These are phyloP conservation scores for Aspergillus brunneoviolaceus DNA, from an alignment of 2,329 filamentous ascomycete genomes.

Conservation along the genomic window DNA sequence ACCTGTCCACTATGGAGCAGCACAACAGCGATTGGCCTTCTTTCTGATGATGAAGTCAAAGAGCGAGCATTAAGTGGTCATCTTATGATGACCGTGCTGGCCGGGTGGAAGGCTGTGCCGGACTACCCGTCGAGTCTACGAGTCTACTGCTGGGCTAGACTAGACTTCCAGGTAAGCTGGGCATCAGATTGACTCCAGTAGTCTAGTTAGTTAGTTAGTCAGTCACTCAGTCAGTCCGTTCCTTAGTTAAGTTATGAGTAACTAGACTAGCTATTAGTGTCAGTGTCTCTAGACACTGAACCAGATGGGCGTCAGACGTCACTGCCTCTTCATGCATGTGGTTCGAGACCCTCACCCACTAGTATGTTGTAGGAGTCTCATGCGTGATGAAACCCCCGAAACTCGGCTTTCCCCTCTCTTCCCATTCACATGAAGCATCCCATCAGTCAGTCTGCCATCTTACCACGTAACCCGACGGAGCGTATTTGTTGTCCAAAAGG, in stretches of 20 bases:
- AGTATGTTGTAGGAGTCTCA: not conserved
- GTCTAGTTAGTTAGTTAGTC: too few species aligned
- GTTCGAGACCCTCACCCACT: not conserved
- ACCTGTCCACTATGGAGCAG: too few species aligned
- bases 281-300: not conserved
- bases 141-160: not conserved
- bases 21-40: too few species aligned
- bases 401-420: not conserved
- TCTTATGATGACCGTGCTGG: slow-evolving; percentile 6
- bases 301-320: not conserved
- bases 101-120: not conserved
- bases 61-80: not conserved
- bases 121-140: not conserved
- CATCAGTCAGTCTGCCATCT: not conserved
- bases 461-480: not conserved
- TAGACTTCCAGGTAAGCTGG: not conserved
- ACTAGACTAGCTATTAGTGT: too few species aligned
- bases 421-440: not conserved
- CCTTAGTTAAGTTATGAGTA: too few species aligned
- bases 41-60: not conserved
- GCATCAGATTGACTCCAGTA: not conserved
- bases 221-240: too few species aligned
- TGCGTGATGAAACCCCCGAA: not conserved
- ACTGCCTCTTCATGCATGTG: not conserved
- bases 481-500: not conserved